Base-by-base conservation (phyloP, 805 yeast species). In the Yarrowia osloensis region DNA sequence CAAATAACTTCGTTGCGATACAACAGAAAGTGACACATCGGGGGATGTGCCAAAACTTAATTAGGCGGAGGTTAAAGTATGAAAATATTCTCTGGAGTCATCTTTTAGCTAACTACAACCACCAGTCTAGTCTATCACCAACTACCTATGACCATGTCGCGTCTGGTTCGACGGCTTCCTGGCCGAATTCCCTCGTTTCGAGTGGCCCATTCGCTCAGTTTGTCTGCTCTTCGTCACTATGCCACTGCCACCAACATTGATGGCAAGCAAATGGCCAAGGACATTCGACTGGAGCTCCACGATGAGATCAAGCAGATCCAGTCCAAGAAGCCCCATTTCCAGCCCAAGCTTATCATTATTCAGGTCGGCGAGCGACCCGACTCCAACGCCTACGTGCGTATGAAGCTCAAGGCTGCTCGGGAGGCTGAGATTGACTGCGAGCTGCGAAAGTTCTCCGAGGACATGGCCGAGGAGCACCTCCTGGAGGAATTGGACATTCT, bases 301-400 rank as follows among this genome's bases (percentile, higher is more conserved):
- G 39, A 69, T n/a, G 73, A 72, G 55, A 71, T 72, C 66, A 31
- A 57, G 40, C 63, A 70, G 61, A 68, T 70, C 66, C 70, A 70
- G 66, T 31, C 55, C 29, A 39, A 65, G 28, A 66, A 70, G 35
- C 67, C 84, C 15, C 71, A 74, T 12, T 90, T 90, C 79, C 79
- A 81, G 68, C 97, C 97, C 21, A 82, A 83, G 68, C 81, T 94
- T 73, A 87, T 90, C 44, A 92, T 94, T 72, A 81, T 94, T 69
- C 98, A 94, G 79, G 96, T 94, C 37, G 98, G 98, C 49, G 82
- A 81, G 63, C 84, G 98, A 70, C 94, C 94, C 33, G 99, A 94
- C 76, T 90, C 97, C 2, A 84, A 90, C 15, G 90, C 97, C 12
- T 94, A 94, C 78, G 98, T 94, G 66, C 85, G 88, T 70, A 90